phyloP scores from a whole-genome alignment of 495 filamentous ascomycete species.

The Aspergillus campestris region DNA sequence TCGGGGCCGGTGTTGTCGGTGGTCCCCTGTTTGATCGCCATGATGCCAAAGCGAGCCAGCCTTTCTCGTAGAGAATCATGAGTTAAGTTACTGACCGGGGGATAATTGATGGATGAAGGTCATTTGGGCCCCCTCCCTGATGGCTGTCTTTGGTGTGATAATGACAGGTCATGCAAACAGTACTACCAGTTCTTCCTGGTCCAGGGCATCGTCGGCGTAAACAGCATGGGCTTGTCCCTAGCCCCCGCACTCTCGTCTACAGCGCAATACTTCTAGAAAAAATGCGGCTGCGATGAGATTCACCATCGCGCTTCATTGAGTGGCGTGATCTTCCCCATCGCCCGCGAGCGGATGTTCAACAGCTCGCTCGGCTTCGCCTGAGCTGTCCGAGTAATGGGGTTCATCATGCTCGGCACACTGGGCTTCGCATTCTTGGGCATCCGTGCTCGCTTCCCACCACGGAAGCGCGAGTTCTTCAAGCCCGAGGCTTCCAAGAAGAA shows the following conservation, averaged over 20 bases:
- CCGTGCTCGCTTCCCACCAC: constrained; percentile 6
- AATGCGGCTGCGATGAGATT: constrained; percentile 29
- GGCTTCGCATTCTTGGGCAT: constrained; percentile 31
- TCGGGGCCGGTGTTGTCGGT: constrained; percentile 33
- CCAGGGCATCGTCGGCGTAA: constrained; percentile 17
- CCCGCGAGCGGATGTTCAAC: constrained; percentile 15
- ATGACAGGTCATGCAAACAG: constrained; percentile 30
- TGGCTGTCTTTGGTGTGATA: constrained; percentile 35
- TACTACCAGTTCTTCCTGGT: constrained; percentile 30
- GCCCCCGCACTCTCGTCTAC: constrained; percentile 22
- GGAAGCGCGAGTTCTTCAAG: constrained; percentile 7
- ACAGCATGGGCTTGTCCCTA: constrained; percentile 9
- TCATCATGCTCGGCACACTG: constrained; percentile 46
- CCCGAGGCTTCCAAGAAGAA: constrained; percentile 7
- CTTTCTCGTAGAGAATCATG: too few relatives aligned
- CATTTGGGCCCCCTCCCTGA: constrained; percentile 7
- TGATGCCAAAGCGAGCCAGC: too few relatives aligned
- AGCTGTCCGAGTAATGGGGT: constrained; percentile 56
- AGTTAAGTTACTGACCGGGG: too few relatives aligned
- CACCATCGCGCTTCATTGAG: constrained; percentile 18
- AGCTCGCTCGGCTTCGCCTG: constrained; percentile 41
- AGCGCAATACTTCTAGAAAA: constrained; percentile 28
- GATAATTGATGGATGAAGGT: constrained; percentile 21
- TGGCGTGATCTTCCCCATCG: constrained; percentile 25
- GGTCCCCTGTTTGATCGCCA: constrained; percentile 47